These are phyloP conservation scores for Apiotrichum gamsii DNA, from an alignment of 1,284 basidiomycete genomes.

Conservation along the genomic window DNA sequence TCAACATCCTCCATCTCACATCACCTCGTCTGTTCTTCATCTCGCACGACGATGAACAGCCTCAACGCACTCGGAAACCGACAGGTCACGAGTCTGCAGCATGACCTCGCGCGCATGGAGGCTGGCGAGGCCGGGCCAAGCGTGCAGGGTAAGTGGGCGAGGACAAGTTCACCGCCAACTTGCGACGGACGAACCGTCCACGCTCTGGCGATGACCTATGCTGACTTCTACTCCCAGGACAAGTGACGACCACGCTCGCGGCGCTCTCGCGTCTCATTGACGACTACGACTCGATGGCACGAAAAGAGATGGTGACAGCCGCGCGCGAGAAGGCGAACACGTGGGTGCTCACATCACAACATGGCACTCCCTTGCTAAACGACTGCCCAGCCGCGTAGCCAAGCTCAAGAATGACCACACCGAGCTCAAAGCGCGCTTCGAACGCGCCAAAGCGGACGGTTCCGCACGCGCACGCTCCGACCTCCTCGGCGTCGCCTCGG, in stretches of 20 bases:
- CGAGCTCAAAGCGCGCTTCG: constrained; percentile 48
- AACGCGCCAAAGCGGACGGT: constrained; percentile 41
- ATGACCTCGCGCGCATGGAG: constrained; percentile 73
- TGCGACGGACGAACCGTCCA: background rate
- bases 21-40: no score
- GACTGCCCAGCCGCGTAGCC: constrained; percentile 42
- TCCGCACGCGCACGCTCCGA: constrained; percentile 30
- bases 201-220: background rate
- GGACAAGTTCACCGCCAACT: no score
- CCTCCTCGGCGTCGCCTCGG: constrained; percentile 28
- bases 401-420: constrained; percentile 49
- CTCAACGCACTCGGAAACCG: constrained; percentile 87
- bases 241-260: constrained; percentile 88
- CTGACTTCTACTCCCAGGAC: constrained; percentile 56
- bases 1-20: no score
- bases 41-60: constrained; percentile 79
- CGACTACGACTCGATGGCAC: constrained; percentile 92
- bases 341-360: constrained; percentile 49
- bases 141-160: constrained; percentile 74
- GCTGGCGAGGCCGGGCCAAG: constrained; percentile 72
- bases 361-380: background rate
- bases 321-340: constrained; percentile 91
- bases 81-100: constrained; percentile 79
- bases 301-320: constrained; percentile 84
- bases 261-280: constrained; percentile 85